Evolutionary conservation across 768 basidiomycete species (phyloP), one percentile per base, ranked within the genome.

Genomic region (Trametes cingulata): DNA sequence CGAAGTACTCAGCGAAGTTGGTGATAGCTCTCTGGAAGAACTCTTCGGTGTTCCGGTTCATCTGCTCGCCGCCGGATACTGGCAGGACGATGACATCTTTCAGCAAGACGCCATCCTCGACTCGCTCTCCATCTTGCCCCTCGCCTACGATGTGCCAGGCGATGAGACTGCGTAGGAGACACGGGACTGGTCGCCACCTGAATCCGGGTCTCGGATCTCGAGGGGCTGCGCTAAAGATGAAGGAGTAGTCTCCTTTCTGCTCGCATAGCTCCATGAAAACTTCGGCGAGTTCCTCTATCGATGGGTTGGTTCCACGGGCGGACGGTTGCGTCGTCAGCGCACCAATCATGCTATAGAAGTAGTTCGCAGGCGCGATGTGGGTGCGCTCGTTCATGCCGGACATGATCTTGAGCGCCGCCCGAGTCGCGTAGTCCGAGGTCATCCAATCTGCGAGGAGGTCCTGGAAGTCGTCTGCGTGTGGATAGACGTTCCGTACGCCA

Each of bases 171-270:
- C 27, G 40, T 19, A 56, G 39, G 10, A 48, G 33, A 33, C 47
- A 49, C 3, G 60, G 60, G n/a, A 50, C 9, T 1, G 63, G 63
- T 19, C 60, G 45, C 63, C 63, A 65, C 14, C 51, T 49, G 17
- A 46, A 17, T 1, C 63, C 59, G 2, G 59, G 59, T 0, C 63
- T 50, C 24, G 33, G 2, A 35, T 65, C 63, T 24, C 63, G 55
- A 14, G 55, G 45, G 5, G 46, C 46, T 5, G 60, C 22, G 52
- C 56, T 52, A 47, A 67, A 65, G 39, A 67, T 60, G 60, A 65
- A 67, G 8, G 67, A 68, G 40, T 65, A 64, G 56, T 69, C 56
- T n/a, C 64, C 61, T 47, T 69, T 65, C 46, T 58, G 61, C 42
- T 69, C 64, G 27, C 59, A 65, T 5, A 60, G 19, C 29, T 52